phyloP scores from a whole-genome alignment of 2,329 filamentous ascomycete genomes.

The Sporothrix inflata region DNA sequence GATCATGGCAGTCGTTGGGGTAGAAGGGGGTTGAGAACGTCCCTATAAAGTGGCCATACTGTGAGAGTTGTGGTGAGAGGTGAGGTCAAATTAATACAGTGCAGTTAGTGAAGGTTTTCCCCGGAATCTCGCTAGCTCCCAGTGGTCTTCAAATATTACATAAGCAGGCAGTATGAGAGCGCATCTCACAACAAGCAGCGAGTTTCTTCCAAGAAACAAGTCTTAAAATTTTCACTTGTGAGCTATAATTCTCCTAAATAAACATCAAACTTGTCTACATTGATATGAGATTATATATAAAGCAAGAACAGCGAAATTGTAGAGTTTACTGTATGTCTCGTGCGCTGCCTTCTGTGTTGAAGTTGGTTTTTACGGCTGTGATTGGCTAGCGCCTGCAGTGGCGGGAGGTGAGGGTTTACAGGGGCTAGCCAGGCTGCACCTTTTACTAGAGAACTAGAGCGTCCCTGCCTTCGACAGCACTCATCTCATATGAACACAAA shows the following conservation, averaged over 20 bases:
- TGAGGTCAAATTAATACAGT: neutral
- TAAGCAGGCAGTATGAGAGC: neutral
- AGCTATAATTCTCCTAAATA: neutral
- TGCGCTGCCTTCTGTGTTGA: neutral
- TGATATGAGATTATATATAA: neutral
- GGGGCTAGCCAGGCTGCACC: neutral
- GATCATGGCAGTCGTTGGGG: neutral
- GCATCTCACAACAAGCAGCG: neutral
- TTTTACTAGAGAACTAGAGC: no score
- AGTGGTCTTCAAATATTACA: neutral
- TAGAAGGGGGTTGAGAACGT: neutral
- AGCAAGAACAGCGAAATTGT: neutral
- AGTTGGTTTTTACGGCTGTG: neutral
- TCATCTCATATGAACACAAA: neutral
- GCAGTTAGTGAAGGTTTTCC: neutral
- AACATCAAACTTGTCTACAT: neutral
- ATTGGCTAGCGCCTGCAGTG: slow-evolving; percentile 13
- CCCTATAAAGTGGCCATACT: neutral
- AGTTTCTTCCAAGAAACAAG: neutral
- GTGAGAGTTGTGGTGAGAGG: neutral
- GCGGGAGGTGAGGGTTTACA: neutral
- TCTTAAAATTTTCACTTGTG: neutral
- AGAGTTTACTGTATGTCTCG: neutral
- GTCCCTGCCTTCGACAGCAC: neutral
- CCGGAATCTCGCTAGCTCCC: neutral